Evolutionary conservation across 2,329 filamentous ascomycete genomes (phyloP).

Genomic region (Coleophoma crateriformis): DNA sequence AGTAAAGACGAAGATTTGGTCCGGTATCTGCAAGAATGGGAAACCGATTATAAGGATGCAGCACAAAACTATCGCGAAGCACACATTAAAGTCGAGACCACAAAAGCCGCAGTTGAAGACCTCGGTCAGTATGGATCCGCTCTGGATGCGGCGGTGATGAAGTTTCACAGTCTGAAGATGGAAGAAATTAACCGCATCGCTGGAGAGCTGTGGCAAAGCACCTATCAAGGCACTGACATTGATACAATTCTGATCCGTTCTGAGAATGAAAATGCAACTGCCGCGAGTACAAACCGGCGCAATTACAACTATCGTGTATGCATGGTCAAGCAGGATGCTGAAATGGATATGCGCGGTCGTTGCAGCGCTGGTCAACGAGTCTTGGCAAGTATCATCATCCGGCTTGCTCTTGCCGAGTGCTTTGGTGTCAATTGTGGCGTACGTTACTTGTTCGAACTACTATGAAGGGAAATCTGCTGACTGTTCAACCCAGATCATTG

Average conservation of each 20-base stretch:
- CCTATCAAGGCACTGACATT: slow-evolving; percentile 95
- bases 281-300: slow-evolving; percentile 56
- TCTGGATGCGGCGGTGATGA: slow-evolving; percentile 95
- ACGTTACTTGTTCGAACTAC: slow-evolving; percentile 12
- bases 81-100: slow-evolving; percentile 86
- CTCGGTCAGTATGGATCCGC: slow-evolving; percentile 76
- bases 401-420: slow-evolving; percentile 89
- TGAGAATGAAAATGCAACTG: slow-evolving; percentile 66
- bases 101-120: slow-evolving; percentile 88
- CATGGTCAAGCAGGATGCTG: slow-evolving; percentile 95
- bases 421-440: slow-evolving; percentile 90
- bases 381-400: slow-evolving; percentile 94
- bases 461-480: background rate
- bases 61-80: slow-evolving; percentile 76
- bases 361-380: slow-evolving; percentile 97
- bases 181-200: slow-evolving; percentile 94
- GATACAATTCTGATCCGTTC: slow-evolving; percentile 95
- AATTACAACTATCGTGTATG: slow-evolving; percentile 96
- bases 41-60: slow-evolving; percentile 82
- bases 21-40: slow-evolving; percentile 71
- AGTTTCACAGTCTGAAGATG: slow-evolving; percentile 95
- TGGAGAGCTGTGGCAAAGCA: slow-evolving; percentile 93
- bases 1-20: slow-evolving; percentile 78
- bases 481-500: slow-evolving; percentile 56
- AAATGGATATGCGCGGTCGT: slow-evolving; percentile 99